Percentiles rank a stretch among this genome's conserved stretches.
These are phyloP conservation scores for Phytophthora palmivora DNA, from an alignment of 352 stramenopile species.

Conservation along the genomic window DNA sequence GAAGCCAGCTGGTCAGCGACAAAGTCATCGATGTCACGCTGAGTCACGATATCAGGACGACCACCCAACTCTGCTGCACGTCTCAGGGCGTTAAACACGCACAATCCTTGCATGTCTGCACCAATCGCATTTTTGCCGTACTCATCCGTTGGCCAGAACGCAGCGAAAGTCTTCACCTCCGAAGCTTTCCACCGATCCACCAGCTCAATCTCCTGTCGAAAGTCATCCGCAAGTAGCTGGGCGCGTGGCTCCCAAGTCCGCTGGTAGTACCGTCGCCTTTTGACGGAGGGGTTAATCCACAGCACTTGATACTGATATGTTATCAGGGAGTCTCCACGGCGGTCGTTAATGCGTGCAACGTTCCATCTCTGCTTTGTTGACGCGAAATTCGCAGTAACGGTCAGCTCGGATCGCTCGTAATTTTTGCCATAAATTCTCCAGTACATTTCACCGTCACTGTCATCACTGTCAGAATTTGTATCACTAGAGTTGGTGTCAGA, in stretches of 20 bases:
- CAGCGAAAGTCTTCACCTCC: neutral
- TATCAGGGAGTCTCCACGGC: too few species aligned
- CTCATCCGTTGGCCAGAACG: neutral
- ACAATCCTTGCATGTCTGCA: neutral
- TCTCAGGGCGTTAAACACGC: conserved; percentile 9
- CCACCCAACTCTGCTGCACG: conserved; percentile 4
- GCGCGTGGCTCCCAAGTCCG: neutral
- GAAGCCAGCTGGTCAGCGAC: neutral
- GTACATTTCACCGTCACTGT: too few species aligned
- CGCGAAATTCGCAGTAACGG: too few species aligned
- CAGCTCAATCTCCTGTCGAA: neutral
- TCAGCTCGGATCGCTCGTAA: too few species aligned
- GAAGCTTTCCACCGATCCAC: neutral
- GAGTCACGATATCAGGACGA: conserved; percentile 3
- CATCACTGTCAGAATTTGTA: too few species aligned
- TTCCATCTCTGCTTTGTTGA: too few species aligned
- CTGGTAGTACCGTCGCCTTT: neutral
- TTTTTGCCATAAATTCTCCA: too few species aligned
- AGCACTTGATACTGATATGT: too few species aligned
- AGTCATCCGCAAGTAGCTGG: neutral
- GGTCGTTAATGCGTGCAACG: too few species aligned
- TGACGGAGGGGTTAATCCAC: too few species aligned
- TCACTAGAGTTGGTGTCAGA: too few species aligned
- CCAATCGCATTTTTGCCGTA: neutral
- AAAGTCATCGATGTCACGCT: conserved; percentile 10